Percentiles rank a stretch among this genome's conserved stretches.
Evolutionary conservation across 2,329 filamentous ascomycete genomes (phyloP).

Genomic region (Elsinoe perseae): DNA sequence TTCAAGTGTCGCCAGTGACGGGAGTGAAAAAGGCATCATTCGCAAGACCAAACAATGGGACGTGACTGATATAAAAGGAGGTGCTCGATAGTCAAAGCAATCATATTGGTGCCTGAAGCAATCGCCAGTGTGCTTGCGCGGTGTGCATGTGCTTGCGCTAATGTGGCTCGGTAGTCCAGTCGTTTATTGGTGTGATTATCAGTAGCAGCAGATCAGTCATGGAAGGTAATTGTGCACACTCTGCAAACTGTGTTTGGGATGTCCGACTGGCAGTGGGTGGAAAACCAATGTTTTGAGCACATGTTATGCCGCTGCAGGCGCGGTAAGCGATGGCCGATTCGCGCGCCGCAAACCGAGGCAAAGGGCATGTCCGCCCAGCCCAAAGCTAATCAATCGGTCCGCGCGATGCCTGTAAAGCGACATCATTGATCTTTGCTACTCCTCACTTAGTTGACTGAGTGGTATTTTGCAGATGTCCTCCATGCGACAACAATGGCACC

Average conservation of each 20-base stretch:
- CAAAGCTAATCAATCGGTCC: constrained; percentile 6
- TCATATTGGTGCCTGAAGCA: too few species aligned
- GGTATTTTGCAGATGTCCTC: not conserved
- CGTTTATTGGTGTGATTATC: too few species aligned
- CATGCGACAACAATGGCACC: constrained; percentile 24
- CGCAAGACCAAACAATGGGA: constrained; percentile 5
- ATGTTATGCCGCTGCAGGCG: not conserved
- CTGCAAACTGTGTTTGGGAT: too few species aligned
- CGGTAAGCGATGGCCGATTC: not conserved
- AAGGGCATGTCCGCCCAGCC: not conserved
- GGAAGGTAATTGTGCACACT: too few species aligned
- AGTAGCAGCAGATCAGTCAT: too few species aligned
- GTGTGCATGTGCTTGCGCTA: too few species aligned
- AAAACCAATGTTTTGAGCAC: not conserved
- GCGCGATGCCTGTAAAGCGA: constrained; percentile 2
- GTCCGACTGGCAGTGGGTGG: too few species aligned
- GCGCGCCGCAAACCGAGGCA: not conserved
- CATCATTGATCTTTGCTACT: constrained; percentile 3
- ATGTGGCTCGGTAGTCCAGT: too few species aligned
- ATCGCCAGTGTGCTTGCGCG: too few species aligned
- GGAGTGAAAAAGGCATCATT: constrained; percentile 4
- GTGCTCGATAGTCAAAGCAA: not conserved
- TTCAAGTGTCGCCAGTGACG: constrained; percentile 2
- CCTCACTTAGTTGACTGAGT: not conserved
- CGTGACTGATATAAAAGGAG: not conserved